phyloP scores from a whole-genome alignment of 2,329 filamentous ascomycete species.

The Dothistroma pini region DNA sequence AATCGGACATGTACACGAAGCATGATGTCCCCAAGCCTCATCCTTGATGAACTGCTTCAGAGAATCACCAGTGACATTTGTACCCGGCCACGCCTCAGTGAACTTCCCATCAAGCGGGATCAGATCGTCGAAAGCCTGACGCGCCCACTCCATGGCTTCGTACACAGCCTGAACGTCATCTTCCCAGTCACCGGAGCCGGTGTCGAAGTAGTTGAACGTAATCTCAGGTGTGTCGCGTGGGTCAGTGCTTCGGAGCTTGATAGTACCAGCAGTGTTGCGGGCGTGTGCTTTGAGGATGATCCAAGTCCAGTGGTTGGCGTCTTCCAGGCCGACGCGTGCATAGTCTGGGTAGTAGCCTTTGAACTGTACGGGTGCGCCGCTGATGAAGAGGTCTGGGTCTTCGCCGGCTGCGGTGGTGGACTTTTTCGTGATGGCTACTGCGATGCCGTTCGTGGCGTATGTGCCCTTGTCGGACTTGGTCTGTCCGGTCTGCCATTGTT shows the following conservation, averaged over 20 bases:
- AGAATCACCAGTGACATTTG: constrained; percentile 40
- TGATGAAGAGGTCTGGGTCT: constrained; percentile 53
- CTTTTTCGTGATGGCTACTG: constrained; percentile 44
- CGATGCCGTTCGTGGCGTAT: constrained; percentile 52
- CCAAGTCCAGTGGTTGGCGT: constrained; percentile 47
- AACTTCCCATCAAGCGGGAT: constrained; percentile 43
- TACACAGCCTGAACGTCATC: constrained; percentile 49
- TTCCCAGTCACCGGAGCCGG: constrained; percentile 39
- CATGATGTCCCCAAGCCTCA: constrained; percentile 56
- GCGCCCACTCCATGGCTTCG: constrained; percentile 54
- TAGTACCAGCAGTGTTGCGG: constrained; percentile 58
- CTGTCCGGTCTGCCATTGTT: constrained; percentile 40
- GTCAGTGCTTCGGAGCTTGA: constrained; percentile 58
- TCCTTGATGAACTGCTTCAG: constrained; percentile 49
- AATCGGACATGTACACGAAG: constrained; percentile 53
- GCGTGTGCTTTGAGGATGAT: constrained; percentile 59
- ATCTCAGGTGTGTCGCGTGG: constrained; percentile 62
- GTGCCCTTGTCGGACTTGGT: constrained; percentile 38
- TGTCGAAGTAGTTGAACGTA: constrained; percentile 57
- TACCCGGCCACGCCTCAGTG: constrained; percentile 42
- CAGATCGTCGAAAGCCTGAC: constrained; percentile 34
- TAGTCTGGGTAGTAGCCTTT: constrained; percentile 55
- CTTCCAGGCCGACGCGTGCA: constrained; percentile 43
- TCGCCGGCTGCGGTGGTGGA: constrained; percentile 40
- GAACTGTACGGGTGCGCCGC: constrained; percentile 54